Evolutionary conservation across 23 red algal genomes (phyloP).

Genomic region (Gracilaria gracilis): DNA sequence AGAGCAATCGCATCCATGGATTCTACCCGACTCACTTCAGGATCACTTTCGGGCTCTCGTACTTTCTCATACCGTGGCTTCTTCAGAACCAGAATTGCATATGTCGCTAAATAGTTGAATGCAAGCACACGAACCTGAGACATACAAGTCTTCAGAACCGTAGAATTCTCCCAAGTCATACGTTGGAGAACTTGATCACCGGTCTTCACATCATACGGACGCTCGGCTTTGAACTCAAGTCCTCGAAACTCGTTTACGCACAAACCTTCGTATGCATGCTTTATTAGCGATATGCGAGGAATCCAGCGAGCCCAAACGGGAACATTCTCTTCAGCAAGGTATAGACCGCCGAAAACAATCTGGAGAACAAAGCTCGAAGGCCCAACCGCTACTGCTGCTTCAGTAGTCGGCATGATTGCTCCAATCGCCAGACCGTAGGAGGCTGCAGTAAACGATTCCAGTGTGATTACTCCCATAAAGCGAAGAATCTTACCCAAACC

Average conservation of each 20-base stretch:
- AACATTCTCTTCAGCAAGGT: slow-evolving; percentile 71
- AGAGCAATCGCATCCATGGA: neutral
- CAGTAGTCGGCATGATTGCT: slow-evolving; percentile 79
- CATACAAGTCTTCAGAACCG: slow-evolving; percentile 44
- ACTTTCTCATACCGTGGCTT: slow-evolving; percentile 68
- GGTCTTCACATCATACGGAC: slow-evolving; percentile 58
- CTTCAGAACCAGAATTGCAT: slow-evolving; percentile 66
- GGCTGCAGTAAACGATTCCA: slow-evolving; percentile 88
- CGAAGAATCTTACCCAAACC: slow-evolving; percentile 42
- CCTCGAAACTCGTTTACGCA: slow-evolving; percentile 87
- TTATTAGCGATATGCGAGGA: slow-evolving; percentile 87
- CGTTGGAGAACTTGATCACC: slow-evolving; percentile 77
- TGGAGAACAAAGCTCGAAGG: slow-evolving; percentile 85
- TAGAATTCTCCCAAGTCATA: slow-evolving; percentile 64
- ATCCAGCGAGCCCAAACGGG: slow-evolving; percentile 74
- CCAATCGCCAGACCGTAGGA: slow-evolving; percentile 84
- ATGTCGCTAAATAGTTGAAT: slow-evolving; percentile 79
- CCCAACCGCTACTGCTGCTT: slow-evolving; percentile 85
- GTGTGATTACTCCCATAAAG: slow-evolving; percentile 76
- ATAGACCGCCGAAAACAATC: slow-evolving; percentile 91
- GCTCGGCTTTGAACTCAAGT: slow-evolving; percentile 69
- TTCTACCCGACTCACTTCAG: neutral
- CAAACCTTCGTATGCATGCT: slow-evolving; percentile 81
- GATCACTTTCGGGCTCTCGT: neutral
- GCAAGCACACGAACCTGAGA: slow-evolving; percentile 62